A percentile compares a stretch with the other conserved stretches of the same genome.
These are phyloP conservation scores for Smithsoniella earleae DNA, from an alignment of 163 green algal genomes.

Conservation along the genomic window DNA sequence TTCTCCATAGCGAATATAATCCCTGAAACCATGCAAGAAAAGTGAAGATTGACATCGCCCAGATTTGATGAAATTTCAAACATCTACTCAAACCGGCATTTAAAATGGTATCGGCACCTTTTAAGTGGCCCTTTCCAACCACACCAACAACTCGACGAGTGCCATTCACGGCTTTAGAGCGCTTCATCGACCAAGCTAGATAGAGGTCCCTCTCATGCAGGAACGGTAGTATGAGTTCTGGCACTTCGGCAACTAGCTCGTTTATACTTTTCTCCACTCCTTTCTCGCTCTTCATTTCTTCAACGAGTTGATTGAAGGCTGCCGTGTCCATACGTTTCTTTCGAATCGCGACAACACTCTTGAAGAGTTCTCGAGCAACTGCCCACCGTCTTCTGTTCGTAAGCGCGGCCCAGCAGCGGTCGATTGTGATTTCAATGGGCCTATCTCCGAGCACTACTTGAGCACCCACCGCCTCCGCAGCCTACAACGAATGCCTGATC, in stretches of 20 bases:
- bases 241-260: background rate
- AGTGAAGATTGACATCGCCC: too few relatives aligned
- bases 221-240: slow-evolving; percentile 37
- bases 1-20: slow-evolving; percentile 28
- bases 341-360: background rate
- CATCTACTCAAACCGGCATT: too few relatives aligned
- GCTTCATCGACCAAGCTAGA: slow-evolving; percentile 72
- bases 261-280: slow-evolving; percentile 15
- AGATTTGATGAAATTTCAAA: too few relatives aligned
- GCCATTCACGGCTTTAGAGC: slow-evolving; percentile 76
- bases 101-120: too few relatives aligned
- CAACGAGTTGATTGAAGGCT: background rate
- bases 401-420: slow-evolving; percentile 58
- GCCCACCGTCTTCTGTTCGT: slow-evolving; percentile 26
- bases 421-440: slow-evolving; percentile 77
- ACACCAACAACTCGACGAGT: slow-evolving; percentile 59
- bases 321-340: slow-evolving; percentile 13
- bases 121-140: slow-evolving; percentile 67
- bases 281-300: slow-evolving; percentile 30
- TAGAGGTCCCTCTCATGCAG: slow-evolving; percentile 70
- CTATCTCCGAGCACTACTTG: slow-evolving; percentile 64
- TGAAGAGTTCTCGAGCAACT: slow-evolving; percentile 40
- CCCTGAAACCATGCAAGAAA: too few relatives aligned
- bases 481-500: too few relatives aligned
- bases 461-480: slow-evolving; percentile 49